Evolutionary conservation across 768 basidiomycete species (phyloP), one percentile per base, ranked within the genome.

Genomic region (Lactarius evosmus): DNA sequence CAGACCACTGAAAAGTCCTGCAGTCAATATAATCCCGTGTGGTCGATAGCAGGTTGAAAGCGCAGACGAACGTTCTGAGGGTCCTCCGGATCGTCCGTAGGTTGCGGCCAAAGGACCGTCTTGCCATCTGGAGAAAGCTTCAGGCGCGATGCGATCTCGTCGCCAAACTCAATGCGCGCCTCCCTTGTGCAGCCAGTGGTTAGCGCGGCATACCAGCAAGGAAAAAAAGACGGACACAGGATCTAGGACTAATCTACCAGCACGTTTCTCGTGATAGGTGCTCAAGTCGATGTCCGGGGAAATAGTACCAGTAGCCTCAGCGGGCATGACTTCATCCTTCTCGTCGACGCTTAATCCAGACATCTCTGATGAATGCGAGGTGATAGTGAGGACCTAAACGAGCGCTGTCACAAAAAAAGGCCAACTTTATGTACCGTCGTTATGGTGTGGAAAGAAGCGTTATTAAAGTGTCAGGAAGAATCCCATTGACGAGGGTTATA

Each of bases 81-180:
- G 68, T 88, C 86, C n/a, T 80, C 75, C 0, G 80, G 79, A 51
- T 83, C 79, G 67, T 87, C 82, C 1, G 81, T 79, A 1, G 87
- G 86, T 68, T 88, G 87, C 22, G 87, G 87, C 85, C 86, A 88
- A 0, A 89, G 78, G 11, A 88, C 80, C 55, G 79, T 84, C 19
- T 76, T 80, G 0, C 86, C 85, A 61, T 86, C 83, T 19, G 68
- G 63, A 4, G 82, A 79, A 7, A 86, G 75, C 76, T 88, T 88
- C 58, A 88, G 76, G 54, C 70, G 77, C 5, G 80, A 74, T 0
- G 86, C 85, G 41, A 85, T 71, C 4, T 74, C 74, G 27, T 82
- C 82, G 11, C 86, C 86, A 54, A 87, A 82, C 72, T 87, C 86
- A 60, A 82, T 74, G 68, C 76, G 78, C 0, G 87, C 87, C 74